Evolutionary conservation across 257 asterid genomes (phyloP), one percentile per base, ranked within the genome.

Genomic region (Nicotiana knightiana): DNA sequence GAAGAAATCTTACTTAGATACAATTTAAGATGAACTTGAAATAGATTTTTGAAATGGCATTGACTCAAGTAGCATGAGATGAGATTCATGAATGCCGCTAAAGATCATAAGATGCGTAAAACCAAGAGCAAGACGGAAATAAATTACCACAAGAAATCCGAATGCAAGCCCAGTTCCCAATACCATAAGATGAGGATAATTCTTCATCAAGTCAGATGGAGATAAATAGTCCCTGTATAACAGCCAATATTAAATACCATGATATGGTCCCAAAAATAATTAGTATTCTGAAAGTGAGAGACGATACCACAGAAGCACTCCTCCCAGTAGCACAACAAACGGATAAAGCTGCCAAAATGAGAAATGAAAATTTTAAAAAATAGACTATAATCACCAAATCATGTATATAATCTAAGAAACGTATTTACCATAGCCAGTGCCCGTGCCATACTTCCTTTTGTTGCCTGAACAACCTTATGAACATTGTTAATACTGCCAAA

Each of bases 81-180:
- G 24, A 21, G 24, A 21, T 21, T 21, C 24, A 21, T 21, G 24
- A 21, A 21, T 21, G 24, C 24, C 24, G 24, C 24, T 21, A 21
- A 21, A 21, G 24, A 21, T 21, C 24, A 21, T 21, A 21, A 21
- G 24, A 21, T 21, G 24, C 24, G 24, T 21, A 21, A 21, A 21
- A 21, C 24, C 24, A 21, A 21, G 24, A 21, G 24, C 24, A 21
- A 21, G 24, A 43, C 8, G 51, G 46, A 58, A 30, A 63, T n/a
- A 82, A 80, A 92, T 81, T 89, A 95, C 98, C 99, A 95, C 99
- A 68, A 21, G 99, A 88, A 96, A 96, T 61, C 98, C 98, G 51
- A 96, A 96, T 58, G 99, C 93, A 85, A 96, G 93, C 39, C 99
- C 99, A 81, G 91, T 91, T 78, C 99, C 95, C 86, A 94, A 28